Evolutionary conservation across 305 asterid species (phyloP).

Genomic region (Fraxinus velutina): DNA sequence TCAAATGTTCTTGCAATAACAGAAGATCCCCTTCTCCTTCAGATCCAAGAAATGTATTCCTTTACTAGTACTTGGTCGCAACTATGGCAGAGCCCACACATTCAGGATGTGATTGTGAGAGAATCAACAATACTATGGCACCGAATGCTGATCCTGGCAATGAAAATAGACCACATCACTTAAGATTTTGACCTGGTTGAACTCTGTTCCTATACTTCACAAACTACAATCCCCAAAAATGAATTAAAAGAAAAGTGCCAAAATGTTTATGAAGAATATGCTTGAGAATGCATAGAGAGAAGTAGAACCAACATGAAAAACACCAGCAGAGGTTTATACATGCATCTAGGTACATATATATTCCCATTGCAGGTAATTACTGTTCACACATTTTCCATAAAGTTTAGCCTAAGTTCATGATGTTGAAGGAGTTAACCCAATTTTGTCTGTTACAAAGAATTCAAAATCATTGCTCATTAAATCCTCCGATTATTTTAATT

Average conservation of each 20-base stretch:
- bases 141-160: conserved; percentile 10
- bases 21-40: conserved; percentile 14
- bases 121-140: conserved; percentile 13
- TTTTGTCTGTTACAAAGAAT: background rate
- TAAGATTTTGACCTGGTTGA: background rate
- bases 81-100: conserved; percentile 1
- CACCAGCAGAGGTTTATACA: background rate
- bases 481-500: background rate
- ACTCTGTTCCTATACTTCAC: background rate
- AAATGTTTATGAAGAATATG: background rate
- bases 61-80: conserved; percentile 11
- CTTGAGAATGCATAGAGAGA: background rate
- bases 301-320: background rate
- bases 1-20: conserved; percentile 5
- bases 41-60: background rate
- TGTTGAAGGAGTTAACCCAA: background rate
- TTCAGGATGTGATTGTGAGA: conserved; percentile 7
- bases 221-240: background rate
- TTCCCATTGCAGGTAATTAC: background rate
- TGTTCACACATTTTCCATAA: background rate
- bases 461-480: conserved; percentile 10
- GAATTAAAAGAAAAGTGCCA: background rate
- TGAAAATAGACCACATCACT: conserved; percentile 8
- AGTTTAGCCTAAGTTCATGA: background rate
- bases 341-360: background rate